Base-by-base conservation (phyloP, 2,329 filamentous ascomycete genomes). In the Parafenestella ontariensis region DNA sequence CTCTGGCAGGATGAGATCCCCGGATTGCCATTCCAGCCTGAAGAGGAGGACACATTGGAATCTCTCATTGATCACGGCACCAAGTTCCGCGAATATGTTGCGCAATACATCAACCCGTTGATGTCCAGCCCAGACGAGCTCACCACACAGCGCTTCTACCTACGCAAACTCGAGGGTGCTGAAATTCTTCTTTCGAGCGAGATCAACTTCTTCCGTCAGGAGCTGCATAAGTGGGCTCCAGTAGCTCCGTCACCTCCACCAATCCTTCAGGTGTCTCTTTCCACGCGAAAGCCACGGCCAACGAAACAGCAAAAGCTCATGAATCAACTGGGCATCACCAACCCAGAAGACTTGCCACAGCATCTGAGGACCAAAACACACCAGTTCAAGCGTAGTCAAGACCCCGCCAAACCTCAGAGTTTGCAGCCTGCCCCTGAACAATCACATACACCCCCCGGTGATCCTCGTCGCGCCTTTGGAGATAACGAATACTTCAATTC, bases 291-390 rank as follows among this genome's bases (percentile, higher is more conserved):
- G 76, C 95, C 95, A 36, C 88, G 95, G 8, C 95, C 95, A 8
- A 99, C 95, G 0, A 99, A 99, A 77, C 86, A 97, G 62, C 94
- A 98, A 75, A 98, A 97, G 79, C 85, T 98, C 68, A 89, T 99
- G 81, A 87, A 87, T 1, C 89, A 95, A 66, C 87, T 95, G 57
- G 93, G 92, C 2, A 91, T 98, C 11, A 89, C 93, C 3, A 92
- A 96, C 63, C 91, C 92, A 0, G 94, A 98, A 49, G 91, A 97
- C 63, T 82, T 99, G 4, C 95, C 95, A 0, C 88, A 92, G 57
- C 87, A 90, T 62, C 85, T 93, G 58, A 88, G 91, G 60, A 87
- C 90, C 3, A 96, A 96, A 49, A 66, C 61, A 2, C 72, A 74
- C 15, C 66, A 66, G n/a, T 66, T 72, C 55, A 74, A 75, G 43